Evolutionary conservation across 208 protist genomes (phyloP).

Genomic region (Leishmania martiniquensis): DNA sequence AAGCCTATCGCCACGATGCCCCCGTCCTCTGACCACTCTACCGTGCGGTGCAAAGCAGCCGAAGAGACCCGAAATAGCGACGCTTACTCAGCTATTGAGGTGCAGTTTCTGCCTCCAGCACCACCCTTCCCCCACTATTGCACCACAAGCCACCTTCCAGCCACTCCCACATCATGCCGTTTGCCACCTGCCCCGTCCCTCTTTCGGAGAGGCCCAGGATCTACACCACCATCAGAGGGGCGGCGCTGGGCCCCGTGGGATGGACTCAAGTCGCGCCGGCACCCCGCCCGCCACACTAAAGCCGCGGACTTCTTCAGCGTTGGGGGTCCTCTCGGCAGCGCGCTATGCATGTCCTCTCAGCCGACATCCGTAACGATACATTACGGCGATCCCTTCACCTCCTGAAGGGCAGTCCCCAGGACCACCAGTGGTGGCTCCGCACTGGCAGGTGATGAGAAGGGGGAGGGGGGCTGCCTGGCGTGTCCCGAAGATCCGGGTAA

Average conservation of each 20-base stretch:
- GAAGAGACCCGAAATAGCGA: neutral
- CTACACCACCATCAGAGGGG: no score
- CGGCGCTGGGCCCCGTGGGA: neutral
- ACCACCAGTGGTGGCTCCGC: neutral
- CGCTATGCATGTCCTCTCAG: neutral
- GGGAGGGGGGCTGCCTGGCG: neutral
- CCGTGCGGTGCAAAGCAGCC: neutral
- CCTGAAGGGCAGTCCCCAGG: neutral
- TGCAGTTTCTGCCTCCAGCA: neutral
- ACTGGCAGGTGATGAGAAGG: neutral
- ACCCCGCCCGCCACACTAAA: neutral
- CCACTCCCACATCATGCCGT: neutral
- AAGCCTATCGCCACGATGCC: neutral
- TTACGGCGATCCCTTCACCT: neutral
- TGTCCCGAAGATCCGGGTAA: neutral
- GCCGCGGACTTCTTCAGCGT: neutral
- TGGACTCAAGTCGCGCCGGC: neutral
- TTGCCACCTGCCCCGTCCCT: no score
- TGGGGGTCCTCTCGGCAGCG: no score
- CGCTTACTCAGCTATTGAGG: neutral
- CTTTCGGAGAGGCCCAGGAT: no score
- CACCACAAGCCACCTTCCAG: neutral
- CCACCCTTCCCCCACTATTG: no score
- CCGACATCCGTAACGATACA: neutral
- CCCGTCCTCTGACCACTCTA: neutral